Base-by-base conservation (phyloP, 2,329 filamentous ascomycete genomes). In the Claviceps maximensis region DNA sequence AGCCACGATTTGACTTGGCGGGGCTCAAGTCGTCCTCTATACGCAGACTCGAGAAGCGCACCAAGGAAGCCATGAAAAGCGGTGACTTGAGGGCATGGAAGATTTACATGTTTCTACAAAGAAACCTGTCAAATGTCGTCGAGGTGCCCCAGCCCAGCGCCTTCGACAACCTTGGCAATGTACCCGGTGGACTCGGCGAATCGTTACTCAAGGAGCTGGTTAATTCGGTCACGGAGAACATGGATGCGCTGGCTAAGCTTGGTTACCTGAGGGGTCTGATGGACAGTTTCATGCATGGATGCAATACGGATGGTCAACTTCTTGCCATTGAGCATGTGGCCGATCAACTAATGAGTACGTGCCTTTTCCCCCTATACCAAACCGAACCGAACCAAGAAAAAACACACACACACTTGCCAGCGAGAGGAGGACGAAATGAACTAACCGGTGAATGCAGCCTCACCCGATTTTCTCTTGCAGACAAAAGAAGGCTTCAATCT, bases 51-150 rank as follows among this genome's bases (percentile, higher is more conserved):
- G 69, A 70, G 49, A 65, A 67, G 53, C 57, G 62, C 47, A 69
- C 65, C 49, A 59, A 58, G 31, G 53, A 64, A 23, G 63, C 65
- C 1, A 68, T 73, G 60, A 47, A 60, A 6, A 55, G 60, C 4
- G 70, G 69, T 1, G 64, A 70, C 29, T 33, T 71, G 15, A 61
- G 64, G 31, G 74, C 71, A 6, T 78, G 75, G 74, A 71, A 70
- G 56, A 58, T 75, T 29, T 68, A 71, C 52, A 69, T 65, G 3
- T 73, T 78, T 52, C 58, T 77, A 9, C 65, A 65, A 5, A 69
- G 61, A 4, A 64, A 70, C 49, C 64, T 74, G 23, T 59, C 65
- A 0, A 56, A 63, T 4, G 56, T 62, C 1, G 53, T 71, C 19
- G 60, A 65, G 7, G 61, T 63, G 0, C 56, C 68, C 8, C 64